phyloP scores from a whole-genome alignment of 495 filamentous ascomycete genomes.

The Margaritispora aquatica region DNA sequence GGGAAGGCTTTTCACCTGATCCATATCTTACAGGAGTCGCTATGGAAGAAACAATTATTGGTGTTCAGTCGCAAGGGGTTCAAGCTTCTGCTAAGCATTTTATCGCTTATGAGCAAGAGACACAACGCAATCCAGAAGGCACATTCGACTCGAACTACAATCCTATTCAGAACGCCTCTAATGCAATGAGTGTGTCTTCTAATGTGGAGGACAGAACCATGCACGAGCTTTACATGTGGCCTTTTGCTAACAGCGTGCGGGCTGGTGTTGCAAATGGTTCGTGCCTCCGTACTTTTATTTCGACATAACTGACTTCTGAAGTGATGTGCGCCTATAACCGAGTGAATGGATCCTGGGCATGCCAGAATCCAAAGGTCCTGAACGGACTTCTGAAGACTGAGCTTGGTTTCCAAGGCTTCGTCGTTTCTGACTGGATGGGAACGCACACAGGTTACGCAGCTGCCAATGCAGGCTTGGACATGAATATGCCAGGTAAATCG shows the following conservation, averaged over 20 bases:
- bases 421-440: constrained; percentile 85
- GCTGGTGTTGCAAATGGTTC: constrained; percentile 71
- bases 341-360: constrained; percentile 63
- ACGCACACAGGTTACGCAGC: constrained; percentile 42
- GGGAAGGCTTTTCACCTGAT: constrained; percentile 65
- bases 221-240: constrained; percentile 93
- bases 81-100: constrained; percentile 81
- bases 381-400: constrained; percentile 83
- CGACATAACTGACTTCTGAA: no score
- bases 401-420: constrained; percentile 88
- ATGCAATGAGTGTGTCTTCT: constrained; percentile 29
- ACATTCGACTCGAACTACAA: constrained; percentile 31
- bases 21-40: constrained; percentile 67
- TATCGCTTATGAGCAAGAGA: constrained; percentile 62
- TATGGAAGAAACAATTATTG: constrained; percentile 68
- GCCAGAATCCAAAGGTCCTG: constrained; percentile 66
- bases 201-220: constrained; percentile 90
- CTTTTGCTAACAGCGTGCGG: constrained; percentile 66
- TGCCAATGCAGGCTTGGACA: constrained; percentile 42
- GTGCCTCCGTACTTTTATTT: no score
- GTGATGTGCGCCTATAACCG: constrained; percentile 95
- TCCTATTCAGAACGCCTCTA: constrained; percentile 35
- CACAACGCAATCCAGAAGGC: constrained; percentile 42
- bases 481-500: constrained; percentile 45
- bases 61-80: constrained; percentile 74